A percentile compares a stretch with the other conserved stretches of the same genome.
These are phyloP conservation scores for Yamadazyma triangularis DNA, from an alignment of 1,139 yeast genomes.

Conservation along the genomic window DNA sequence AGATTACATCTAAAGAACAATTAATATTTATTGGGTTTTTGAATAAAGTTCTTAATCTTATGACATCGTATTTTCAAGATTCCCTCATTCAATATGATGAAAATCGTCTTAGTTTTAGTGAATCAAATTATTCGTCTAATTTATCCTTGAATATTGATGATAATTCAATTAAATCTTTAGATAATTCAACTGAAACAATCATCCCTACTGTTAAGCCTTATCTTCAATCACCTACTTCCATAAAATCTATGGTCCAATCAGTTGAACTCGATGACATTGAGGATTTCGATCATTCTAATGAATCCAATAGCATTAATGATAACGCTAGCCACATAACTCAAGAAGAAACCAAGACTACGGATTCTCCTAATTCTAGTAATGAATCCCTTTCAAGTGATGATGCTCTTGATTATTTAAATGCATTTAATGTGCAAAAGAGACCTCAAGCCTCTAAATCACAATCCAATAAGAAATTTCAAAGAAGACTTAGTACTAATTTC, in stretches of 20 bases:
- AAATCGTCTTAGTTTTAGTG: not conserved
- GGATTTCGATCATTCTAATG: not conserved
- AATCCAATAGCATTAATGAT: not conserved
- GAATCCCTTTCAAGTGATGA: conserved; percentile 7
- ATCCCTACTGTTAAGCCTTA: not conserved
- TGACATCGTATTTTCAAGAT: not conserved
- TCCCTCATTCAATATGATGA: not conserved
- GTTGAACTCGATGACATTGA: no score
- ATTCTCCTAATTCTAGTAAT: not conserved
- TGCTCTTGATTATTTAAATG: conserved; percentile 11
- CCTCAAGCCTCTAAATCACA: conserved; percentile 1
- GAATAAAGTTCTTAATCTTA: no score
- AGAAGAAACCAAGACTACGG: not conserved
- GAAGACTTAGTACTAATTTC: conserved; percentile 2
- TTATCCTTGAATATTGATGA: not conserved
- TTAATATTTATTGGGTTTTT: not conserved
- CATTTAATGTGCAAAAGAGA: conserved; percentile 6
- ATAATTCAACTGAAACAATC: no score
- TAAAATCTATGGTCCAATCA: not conserved
- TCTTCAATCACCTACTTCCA: not conserved
- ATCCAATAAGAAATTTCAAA: conserved; percentile 6
- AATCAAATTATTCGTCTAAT: not conserved
- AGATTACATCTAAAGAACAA: not conserved
- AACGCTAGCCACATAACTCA: no score
- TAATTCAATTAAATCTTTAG: not conserved